A percentile compares a stretch with the other conserved stretches of the same genome.
These are phyloP conservation scores for Chlamydomonas reinhardtii DNA, from an alignment of 163 green algal species.

Conservation along the genomic window DNA sequence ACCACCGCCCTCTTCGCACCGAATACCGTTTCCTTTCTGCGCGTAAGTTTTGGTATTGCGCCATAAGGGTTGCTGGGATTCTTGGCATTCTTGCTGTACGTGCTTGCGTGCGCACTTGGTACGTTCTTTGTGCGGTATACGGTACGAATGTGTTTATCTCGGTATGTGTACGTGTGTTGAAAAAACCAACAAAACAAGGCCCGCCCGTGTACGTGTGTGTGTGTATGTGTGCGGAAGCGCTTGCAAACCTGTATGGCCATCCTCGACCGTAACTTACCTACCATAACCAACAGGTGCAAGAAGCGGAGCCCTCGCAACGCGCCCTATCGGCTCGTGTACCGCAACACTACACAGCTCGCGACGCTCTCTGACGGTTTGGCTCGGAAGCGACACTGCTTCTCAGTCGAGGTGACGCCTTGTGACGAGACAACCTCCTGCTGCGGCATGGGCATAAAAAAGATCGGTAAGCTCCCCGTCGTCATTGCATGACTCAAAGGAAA, in stretches of 20 bases:
- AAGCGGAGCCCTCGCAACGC: background rate
- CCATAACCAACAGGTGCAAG: background rate
- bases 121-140: too few species aligned
- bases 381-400: background rate
- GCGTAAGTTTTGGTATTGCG: too few species aligned
- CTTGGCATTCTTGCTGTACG: too few species aligned
- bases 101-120: too few species aligned
- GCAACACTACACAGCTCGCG: background rate
- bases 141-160: too few species aligned
- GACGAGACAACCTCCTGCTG: background rate
- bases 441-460: background rate
- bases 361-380: background rate
- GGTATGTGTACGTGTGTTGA: too few species aligned
- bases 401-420: background rate
- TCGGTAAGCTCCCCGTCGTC: background rate
- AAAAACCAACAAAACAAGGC: too few species aligned
- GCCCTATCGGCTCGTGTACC: background rate
- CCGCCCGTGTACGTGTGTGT: too few species aligned
- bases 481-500: too few species aligned
- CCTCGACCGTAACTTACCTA: background rate
- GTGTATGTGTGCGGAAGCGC: too few species aligned
- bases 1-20: background rate
- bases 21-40: background rate
- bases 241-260: too few species aligned
- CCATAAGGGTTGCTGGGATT: too few species aligned